Evolutionary conservation across 495 filamentous ascomycete species (phyloP).

Genomic region (Hypoxylon fragiforme): DNA sequence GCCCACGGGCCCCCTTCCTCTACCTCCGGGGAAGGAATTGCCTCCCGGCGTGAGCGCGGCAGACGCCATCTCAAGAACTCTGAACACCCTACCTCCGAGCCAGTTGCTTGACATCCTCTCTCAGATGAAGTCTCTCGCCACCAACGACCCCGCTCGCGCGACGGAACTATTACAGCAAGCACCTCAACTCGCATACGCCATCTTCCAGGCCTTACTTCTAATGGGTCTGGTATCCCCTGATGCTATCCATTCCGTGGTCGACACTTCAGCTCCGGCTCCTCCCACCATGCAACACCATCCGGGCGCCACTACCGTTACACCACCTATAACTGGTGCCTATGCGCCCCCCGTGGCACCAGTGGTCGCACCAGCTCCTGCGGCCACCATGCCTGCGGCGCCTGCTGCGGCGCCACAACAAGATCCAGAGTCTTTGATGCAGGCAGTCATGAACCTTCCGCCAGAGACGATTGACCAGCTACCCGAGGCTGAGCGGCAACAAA

Average conservation of each 20-base stretch:
- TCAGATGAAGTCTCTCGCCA: constrained; percentile 89
- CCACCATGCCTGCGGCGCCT: constrained; percentile 46
- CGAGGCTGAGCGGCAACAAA: constrained; percentile 71
- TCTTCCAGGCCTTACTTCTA: constrained; percentile 91
- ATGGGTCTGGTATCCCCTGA: constrained; percentile 84
- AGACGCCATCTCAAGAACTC: constrained; percentile 87
- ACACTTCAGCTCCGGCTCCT: constrained; percentile 35
- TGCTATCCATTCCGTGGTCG: constrained; percentile 53
- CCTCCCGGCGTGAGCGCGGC: constrained; percentile 78
- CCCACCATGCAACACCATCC: constrained; percentile 20
- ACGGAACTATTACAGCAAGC: constrained; percentile 86
- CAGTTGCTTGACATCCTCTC: constrained; percentile 93
- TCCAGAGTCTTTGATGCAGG: constrained; percentile 69
- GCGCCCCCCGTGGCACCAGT: constrained; percentile 20
- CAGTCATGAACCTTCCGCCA: constrained; percentile 75
- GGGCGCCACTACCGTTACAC: constrained; percentile 33
- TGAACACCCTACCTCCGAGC: constrained; percentile 79
- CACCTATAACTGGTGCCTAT: constrained; percentile 30
- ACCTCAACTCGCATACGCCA: constrained; percentile 91
- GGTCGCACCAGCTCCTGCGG: constrained; percentile 34
- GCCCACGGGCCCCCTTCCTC: constrained; percentile 59
- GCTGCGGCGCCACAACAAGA: constrained; percentile 49
- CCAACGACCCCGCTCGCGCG: constrained; percentile 77
- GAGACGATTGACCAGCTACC: constrained; percentile 75
- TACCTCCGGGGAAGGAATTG: constrained; percentile 82